These are phyloP conservation scores for Globisporangium uncinulatum DNA, from an alignment of 352 stramenopile species.

Conservation along the genomic window DNA sequence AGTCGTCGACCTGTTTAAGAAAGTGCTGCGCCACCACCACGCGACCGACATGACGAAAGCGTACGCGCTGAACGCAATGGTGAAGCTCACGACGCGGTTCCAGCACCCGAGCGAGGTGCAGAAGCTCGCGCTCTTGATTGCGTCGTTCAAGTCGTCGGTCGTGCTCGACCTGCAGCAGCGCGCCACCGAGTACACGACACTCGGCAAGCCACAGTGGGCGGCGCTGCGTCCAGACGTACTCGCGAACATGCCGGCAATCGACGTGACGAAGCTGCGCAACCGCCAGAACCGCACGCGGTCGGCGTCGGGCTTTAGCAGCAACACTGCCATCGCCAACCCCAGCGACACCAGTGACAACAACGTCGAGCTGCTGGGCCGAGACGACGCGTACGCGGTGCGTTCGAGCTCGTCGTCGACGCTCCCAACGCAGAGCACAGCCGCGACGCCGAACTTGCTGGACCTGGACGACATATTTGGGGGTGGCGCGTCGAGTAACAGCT, in stretches of 20 bases:
- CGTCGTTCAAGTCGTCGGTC: slow-evolving; percentile 88
- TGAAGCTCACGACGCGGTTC: slow-evolving; percentile 95
- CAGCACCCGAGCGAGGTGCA: slow-evolving; percentile 51
- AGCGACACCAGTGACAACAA: background rate
- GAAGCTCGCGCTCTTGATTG: slow-evolving; percentile 85
- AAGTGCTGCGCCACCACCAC: slow-evolving; percentile 79
- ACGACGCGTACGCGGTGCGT: slow-evolving; percentile 19
- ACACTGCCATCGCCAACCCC: background rate
- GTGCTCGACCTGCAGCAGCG: slow-evolving; percentile 96
- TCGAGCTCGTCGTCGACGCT: slow-evolving; percentile 9
- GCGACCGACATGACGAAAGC: slow-evolving; percentile 77
- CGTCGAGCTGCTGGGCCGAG: slow-evolving; percentile 73
- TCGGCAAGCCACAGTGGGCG: slow-evolving; percentile 78
- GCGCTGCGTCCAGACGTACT: slow-evolving; percentile 85
- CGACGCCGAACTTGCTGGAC: slow-evolving; percentile 85
- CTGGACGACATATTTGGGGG: slow-evolving; percentile 95
- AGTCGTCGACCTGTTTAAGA: slow-evolving; percentile 68
- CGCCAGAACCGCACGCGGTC: slow-evolving; percentile 49
- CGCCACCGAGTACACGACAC: slow-evolving; percentile 92
- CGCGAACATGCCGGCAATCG: slow-evolving; percentile 93
- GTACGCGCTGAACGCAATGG: slow-evolving; percentile 87
- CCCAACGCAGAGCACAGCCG: background rate
- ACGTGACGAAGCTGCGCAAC: slow-evolving; percentile 75
- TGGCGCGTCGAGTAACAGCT: slow-evolving; percentile 19
- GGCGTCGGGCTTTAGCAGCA: slow-evolving; percentile 15